Percentiles rank a stretch among this genome's conserved stretches.
Conservation (phyloP, 306 rosid species). For the Citrullus amarus region DNA sequence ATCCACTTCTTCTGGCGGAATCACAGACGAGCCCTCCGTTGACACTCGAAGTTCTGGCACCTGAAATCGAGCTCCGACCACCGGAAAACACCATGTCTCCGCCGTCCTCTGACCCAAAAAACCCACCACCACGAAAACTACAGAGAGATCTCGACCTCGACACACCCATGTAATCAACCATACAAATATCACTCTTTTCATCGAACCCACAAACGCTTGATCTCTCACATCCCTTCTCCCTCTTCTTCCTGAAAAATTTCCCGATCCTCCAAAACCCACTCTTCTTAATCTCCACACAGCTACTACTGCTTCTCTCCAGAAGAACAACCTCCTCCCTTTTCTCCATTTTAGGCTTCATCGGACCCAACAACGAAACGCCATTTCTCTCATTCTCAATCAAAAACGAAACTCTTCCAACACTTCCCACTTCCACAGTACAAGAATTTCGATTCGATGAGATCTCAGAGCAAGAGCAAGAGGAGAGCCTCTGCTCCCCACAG, state of each 20-base stretch:
- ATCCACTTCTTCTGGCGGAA: slow-evolving; percentile 85
- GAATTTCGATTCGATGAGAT: slow-evolving; percentile 79
- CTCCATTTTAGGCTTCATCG: slow-evolving; percentile 25
- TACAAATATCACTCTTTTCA: slow-evolving; percentile 55
- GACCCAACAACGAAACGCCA: slow-evolving; percentile 14
- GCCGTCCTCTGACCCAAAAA: slow-evolving; percentile 77
- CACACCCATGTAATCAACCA: slow-evolving; percentile 51
- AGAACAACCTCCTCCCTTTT: slow-evolving; percentile 34
- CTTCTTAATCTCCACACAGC: slow-evolving; percentile 57
- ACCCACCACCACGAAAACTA: slow-evolving; percentile 65
- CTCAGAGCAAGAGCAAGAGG: slow-evolving; percentile 96
- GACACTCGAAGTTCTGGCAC: slow-evolving; percentile 86
- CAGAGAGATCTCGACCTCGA: slow-evolving; percentile 88
- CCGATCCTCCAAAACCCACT: slow-evolving; percentile 66
- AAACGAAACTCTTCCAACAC: slow-evolving; percentile 85
- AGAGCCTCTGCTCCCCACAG: slow-evolving; percentile 96
- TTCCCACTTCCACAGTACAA: slow-evolving; percentile 70
- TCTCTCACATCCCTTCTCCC: slow-evolving; percentile 48
- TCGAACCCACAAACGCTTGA: slow-evolving; percentile 60
- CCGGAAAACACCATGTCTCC: slow-evolving; percentile 59
- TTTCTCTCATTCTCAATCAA: slow-evolving; percentile 74
- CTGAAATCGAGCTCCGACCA: slow-evolving; percentile 88
- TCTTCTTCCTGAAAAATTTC: slow-evolving; percentile 63
- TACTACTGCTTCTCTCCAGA: slow-evolving; percentile 63
- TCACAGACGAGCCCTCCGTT: slow-evolving; percentile 61